Evolutionary conservation across 148 eudicot genomes (phyloP).

Genomic region (Heliosperma pusillum): DNA sequence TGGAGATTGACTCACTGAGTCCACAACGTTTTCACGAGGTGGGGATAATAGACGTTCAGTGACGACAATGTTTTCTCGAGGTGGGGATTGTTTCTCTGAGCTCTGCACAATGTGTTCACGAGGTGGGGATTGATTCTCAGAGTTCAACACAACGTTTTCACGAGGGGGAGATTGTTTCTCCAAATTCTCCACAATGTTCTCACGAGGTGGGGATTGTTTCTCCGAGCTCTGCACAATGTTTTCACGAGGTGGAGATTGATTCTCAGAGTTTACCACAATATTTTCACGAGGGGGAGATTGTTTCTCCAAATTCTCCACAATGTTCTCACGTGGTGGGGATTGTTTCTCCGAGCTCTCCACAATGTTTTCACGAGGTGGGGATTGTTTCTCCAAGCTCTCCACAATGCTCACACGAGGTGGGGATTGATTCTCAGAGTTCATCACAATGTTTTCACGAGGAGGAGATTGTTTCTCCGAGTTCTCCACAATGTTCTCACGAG

Average conservation of each 20-base stretch:
- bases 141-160: too few relatives aligned
- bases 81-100: too few relatives aligned
- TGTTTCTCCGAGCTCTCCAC: not conserved
- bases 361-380: not conserved
- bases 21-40: not conserved
- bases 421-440: not conserved
- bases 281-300: too few relatives aligned
- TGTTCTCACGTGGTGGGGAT: not conserved
- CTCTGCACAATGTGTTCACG: not conserved
- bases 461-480: not conserved
- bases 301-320: too few relatives aligned
- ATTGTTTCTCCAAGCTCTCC: not conserved
- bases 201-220: too few relatives aligned
- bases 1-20: not conserved
- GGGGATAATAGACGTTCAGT: not conserved
- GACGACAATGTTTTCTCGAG: not conserved
- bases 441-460: not conserved
- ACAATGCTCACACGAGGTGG: not conserved
- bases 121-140: not conserved
- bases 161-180: too few relatives aligned
- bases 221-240: too few relatives aligned
- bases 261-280: too few relatives aligned
- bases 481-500: not conserved
- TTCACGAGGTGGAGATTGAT: too few relatives aligned
- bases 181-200: too few relatives aligned